Conservation (phyloP, 495 filamentous ascomycete species). For the Penicillium bialowiezense region DNA sequence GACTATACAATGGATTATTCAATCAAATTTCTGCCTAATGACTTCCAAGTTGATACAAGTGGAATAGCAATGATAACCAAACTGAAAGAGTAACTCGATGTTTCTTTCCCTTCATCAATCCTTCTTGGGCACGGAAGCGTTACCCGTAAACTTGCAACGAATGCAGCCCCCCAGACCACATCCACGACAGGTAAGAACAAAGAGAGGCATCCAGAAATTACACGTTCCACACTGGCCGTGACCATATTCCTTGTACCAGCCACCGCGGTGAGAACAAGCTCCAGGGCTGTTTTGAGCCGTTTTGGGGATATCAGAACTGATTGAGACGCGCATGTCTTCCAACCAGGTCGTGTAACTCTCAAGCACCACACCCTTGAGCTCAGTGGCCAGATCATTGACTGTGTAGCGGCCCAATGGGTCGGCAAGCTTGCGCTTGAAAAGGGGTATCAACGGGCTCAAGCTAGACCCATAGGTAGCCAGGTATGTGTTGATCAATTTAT, state of each 20-base stretch:
- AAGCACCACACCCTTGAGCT: conserved; percentile 29
- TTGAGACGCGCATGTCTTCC: conserved; percentile 12
- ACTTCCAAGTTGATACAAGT: no score
- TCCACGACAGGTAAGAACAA: conserved; percentile 27
- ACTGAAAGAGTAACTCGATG: no score
- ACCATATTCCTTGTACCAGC: conserved; percentile 28
- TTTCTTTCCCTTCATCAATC: no score
- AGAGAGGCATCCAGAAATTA: conserved; percentile 31
- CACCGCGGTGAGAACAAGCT: conserved; percentile 28
- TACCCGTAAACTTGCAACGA: conserved; percentile 28
- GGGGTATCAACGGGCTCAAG: conserved; percentile 21
- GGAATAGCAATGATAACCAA: no score
- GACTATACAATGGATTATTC: no score
- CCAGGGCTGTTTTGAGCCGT: background rate
- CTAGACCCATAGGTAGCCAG: background rate
- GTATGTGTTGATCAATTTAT: background rate
- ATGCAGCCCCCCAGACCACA: conserved; percentile 34
- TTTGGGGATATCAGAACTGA: conserved; percentile 5
- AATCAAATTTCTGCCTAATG: no score
- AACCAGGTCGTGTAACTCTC: conserved; percentile 30
- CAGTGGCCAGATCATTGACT: conserved; percentile 18
- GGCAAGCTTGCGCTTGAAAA: conserved; percentile 25
- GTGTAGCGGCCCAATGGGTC: conserved; percentile 23
- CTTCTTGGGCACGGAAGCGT: background rate
- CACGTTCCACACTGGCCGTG: conserved; percentile 26